Conservation (phyloP, 768 basidiomycete species). For the Auriscalpium microsporum region DNA sequence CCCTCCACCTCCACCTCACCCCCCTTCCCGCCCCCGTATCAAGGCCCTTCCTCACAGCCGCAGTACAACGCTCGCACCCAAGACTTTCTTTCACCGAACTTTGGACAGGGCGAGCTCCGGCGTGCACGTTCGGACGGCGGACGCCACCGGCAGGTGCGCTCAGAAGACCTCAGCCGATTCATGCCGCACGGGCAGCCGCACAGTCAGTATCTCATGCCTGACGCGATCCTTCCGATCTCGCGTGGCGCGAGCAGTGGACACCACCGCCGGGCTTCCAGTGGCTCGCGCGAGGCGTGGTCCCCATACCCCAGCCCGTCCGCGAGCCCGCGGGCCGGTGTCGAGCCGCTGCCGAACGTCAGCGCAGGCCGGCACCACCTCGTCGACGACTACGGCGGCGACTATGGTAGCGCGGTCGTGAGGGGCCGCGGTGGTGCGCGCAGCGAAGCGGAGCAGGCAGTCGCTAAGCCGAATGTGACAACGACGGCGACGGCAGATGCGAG, state of each 20-base stretch:
- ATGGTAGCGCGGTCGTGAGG: background rate
- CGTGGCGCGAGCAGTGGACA: conserved; percentile 24
- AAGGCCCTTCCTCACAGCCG: conserved; percentile 6
- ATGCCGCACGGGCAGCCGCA: conserved; percentile 25
- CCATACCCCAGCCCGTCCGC: conserved; percentile 9
- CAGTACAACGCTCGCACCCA: conserved; percentile 1
- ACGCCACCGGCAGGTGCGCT: conserved; percentile 39
- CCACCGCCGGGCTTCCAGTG: conserved; percentile 34
- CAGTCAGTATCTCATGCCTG: conserved; percentile 34
- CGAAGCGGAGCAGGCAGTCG: conserved; percentile 22
- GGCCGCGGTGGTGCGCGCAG: conserved; percentile 12
- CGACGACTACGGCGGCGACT: conserved; percentile 11
- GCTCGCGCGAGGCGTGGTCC: conserved; percentile 26
- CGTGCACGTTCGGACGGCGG: conserved; percentile 43
- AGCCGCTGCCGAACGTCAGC: conserved; percentile 39
- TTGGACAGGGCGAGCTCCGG: conserved; percentile 28
- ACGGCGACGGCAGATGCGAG: conserved; percentile 83
- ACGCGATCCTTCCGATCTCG: conserved; percentile 28
- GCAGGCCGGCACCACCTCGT: conserved; percentile 1
- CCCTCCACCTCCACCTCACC: conserved; percentile 11
- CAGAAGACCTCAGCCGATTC: conserved; percentile 44
- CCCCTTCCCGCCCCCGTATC: conserved; percentile 3
- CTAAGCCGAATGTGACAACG: conserved; percentile 85
- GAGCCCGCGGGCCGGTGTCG: conserved; percentile 24
- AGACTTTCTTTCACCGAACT: conserved; percentile 28